Evolutionary conservation across 2,329 filamentous ascomycete genomes (phyloP), one percentile per base, ranked within the genome.

Genomic region (Phaeomoniella chlamydospora): DNA sequence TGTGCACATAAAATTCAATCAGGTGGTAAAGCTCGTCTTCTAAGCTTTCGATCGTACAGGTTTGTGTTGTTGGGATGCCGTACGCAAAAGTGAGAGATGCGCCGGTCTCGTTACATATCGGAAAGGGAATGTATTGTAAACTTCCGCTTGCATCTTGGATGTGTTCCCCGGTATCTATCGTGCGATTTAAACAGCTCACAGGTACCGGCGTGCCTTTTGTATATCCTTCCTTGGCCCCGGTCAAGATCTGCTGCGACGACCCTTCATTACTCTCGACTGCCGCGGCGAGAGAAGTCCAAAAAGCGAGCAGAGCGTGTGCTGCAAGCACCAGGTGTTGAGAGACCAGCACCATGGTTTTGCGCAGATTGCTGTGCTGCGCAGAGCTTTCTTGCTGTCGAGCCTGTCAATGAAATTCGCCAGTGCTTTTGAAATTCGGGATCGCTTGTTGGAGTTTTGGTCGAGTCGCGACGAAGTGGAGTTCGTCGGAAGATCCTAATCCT

Each of bases 91-190:
- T 77, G 49, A 98, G 76, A 0, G 87, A 79, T 34, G 73, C 70
- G 31, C 68, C 68, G 10, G 90, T 96, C 59, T 96, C 90, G 59
- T 86, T 82, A 71, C 90, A 96, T 19, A 70, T 68, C 15, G 83
- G 83, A 58, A 96, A 96, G 29, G 88, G 85, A 31, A 90, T 77
- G 69, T 90, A 96, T 69, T 93, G 72, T 38, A 94, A 74, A 56
- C 92, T 80, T 51, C 90, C 79, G 44, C 77, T 68, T 22, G 70
- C 68, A 54, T 92, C 77, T 52, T 84, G 80, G 51, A 94, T 78
- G 57, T 93, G 85, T 58, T 93, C 85, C 55, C 85, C 85, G 5
- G 82, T 90, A 49, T 92, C 83, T 50, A 76, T 71, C 56, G 74
- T 81, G 41, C 80, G 68, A 50, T 81, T 80, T 65, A 85, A 71